Percentiles rank a stretch among this genome's conserved stretches.
These are phyloP conservation scores for Obba rivulosa DNA, from an alignment of 768 basidiomycete species.

Conservation along the genomic window DNA sequence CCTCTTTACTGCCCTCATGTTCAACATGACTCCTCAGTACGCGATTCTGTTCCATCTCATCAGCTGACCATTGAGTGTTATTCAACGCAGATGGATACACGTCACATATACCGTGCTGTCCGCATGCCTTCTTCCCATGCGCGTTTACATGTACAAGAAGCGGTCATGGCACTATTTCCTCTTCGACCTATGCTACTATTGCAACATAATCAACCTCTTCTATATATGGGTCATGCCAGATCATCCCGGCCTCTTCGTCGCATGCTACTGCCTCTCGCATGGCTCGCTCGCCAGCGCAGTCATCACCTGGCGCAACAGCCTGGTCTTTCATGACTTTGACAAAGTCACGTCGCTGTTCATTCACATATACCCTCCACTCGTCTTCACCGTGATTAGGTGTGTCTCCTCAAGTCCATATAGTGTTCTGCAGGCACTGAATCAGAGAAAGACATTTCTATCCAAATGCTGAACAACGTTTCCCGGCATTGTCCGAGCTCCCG, in stretches of 20 bases:
- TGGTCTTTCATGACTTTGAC: slow-evolving; percentile 96
- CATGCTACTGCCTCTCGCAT: slow-evolving; percentile 90
- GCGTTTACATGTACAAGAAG: slow-evolving; percentile 85
- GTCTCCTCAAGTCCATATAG: slow-evolving; percentile 15
- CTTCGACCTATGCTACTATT: slow-evolving; percentile 90
- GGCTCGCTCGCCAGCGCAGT: slow-evolving; percentile 91
- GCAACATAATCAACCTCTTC: slow-evolving; percentile 84
- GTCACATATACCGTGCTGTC: slow-evolving; percentile 78
- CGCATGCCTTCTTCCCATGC: slow-evolving; percentile 74
- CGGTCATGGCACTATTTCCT: slow-evolving; percentile 94
- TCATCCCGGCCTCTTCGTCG: slow-evolving; percentile 75
- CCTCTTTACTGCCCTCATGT: slow-evolving; percentile 77
- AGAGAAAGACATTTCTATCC: slow-evolving; percentile 79
- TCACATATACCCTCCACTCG: slow-evolving; percentile 89
- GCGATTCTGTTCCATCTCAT: slow-evolving; percentile 21
- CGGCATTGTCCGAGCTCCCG: slow-evolving; percentile 69
- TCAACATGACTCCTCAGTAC: slow-evolving; percentile 84
- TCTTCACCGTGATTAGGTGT: slow-evolving; percentile 86
- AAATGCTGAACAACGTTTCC: slow-evolving; percentile 73
- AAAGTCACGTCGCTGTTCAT: slow-evolving; percentile 95
- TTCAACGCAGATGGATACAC: slow-evolving; percentile 71
- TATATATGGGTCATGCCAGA: slow-evolving; percentile 89
- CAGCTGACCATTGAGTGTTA: slow-evolving; percentile 2
- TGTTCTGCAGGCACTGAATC: background rate
- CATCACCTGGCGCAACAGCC: slow-evolving; percentile 96